Conservation (phyloP, 306 rosid genomes). For the Dryas octopetala region DNA sequence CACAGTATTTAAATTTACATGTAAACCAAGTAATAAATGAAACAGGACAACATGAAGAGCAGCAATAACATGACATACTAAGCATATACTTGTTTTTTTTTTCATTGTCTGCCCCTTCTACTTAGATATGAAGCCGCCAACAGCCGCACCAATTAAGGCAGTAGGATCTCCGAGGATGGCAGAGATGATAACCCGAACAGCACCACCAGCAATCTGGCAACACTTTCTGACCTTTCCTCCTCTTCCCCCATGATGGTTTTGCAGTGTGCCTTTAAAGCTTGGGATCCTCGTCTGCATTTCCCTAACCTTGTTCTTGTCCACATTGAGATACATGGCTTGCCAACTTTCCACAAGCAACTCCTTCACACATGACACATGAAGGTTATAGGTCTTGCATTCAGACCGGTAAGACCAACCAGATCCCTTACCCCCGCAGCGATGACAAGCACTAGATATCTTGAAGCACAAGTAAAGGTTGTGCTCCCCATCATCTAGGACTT, state of each 20-base stretch:
- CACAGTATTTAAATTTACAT: background rate
- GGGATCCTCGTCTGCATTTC: slow-evolving; percentile 53
- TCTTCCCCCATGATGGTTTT: slow-evolving; percentile 29
- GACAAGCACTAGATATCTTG: slow-evolving; percentile 43
- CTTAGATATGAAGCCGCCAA: slow-evolving; percentile 45
- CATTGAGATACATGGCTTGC: slow-evolving; percentile 48
- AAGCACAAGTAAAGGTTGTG: slow-evolving; percentile 36
- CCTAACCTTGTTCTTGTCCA: slow-evolving; percentile 47
- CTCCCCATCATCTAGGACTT: slow-evolving; percentile 48
- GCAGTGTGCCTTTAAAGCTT: slow-evolving; percentile 41
- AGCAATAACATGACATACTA: background rate
- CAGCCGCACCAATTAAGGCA: slow-evolving; percentile 43
- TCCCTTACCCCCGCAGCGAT: slow-evolving; percentile 51
- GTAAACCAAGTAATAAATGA: background rate
- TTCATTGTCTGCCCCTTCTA: slow-evolving; percentile 2
- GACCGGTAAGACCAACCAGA: slow-evolving; percentile 54
- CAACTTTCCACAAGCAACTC: slow-evolving; percentile 57
- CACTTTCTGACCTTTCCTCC: slow-evolving; percentile 37
- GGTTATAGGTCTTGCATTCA: slow-evolving; percentile 43
- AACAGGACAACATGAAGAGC: background rate
- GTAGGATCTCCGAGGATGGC: slow-evolving; percentile 58
- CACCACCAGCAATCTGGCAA: slow-evolving; percentile 50
- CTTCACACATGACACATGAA: slow-evolving; percentile 55
- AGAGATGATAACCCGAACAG: slow-evolving; percentile 42
- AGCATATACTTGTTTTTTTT: background rate